Evolutionary conservation across 345 rosid species (phyloP), one percentile per base, ranked within the genome.

Genomic region (Erysimum cheiranthoides): DNA sequence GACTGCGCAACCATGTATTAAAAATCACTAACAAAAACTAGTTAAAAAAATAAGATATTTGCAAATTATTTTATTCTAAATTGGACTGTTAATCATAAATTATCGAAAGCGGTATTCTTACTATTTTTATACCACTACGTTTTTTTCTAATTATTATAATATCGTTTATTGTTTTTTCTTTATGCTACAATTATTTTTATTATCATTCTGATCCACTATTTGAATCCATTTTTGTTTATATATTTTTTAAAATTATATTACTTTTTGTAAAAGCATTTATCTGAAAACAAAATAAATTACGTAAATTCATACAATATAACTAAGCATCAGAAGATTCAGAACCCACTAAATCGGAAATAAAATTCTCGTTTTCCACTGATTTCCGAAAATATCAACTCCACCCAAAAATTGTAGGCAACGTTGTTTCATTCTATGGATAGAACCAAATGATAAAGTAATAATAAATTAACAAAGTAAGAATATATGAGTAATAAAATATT

Each of bases 371-470:
- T 58, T 38, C 54, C 47, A 73, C 28, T 64, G 12, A 73, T 59
- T 68, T 39, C 49, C 45, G 2, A 59, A 75, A 68, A 68, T 59
- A 75, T 67, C 16, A 60, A 39, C 62, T 75, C 68, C 79, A 75
- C 61, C 46, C 61, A 68, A 59, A 68, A 59, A 67, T 27, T 67
- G 18, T 67, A 67, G 73, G 79, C 61, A 75, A 67, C 51, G 12
- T 46, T 66, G 27, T 68, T 75, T 66, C 73, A 75, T 39, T 47
- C 52, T 67, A 49, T 4, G 43, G 68, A 58, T 59, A 49, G 45
- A 66, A 67, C 16, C 16, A 49, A 67, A 38, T 42, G 18, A 68
- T 34, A 39, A 61, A 61, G 47, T 61, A 18, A 60, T 60, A 18
- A 38, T 60, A 17, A 18, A 60, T 38, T 38, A 60, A 54, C 34